Evolutionary conservation across 139 green algal genomes (phyloP), one percentile per base, ranked within the genome.

Genomic region (Tetradesmus lagerheimii): DNA sequence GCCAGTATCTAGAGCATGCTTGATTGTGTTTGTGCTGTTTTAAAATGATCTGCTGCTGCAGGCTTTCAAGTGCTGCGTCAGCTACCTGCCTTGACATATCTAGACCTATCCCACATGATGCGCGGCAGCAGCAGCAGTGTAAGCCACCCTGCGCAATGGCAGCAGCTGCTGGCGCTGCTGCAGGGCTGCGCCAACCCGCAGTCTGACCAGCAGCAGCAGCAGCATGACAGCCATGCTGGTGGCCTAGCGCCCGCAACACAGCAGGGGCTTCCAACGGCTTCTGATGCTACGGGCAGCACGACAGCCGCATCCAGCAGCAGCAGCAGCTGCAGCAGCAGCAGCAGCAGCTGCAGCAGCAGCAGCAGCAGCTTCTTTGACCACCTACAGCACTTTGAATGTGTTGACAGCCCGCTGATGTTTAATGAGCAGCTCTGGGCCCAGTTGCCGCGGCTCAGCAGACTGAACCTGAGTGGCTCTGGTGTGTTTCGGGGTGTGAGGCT

Each of bases 181-280:
- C 27, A 87, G 53, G 57, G 43, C 6, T 78, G 0, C 11, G 45
- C 18, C 27, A 31, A 4, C 1, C 1, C 35, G 2, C 75, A 81
- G 75, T 37, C 41, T 62, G 11, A 64, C 23, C 64, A 89, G 83
- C 38, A 85, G 47, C 50, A 53, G 31, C 50, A 87, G 50, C 82
- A 77, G 50, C 34, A 66, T 50, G 6, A 64, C 15, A 41, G 31
- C 57, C 27, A 79, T 39, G 31, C 71, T n/a, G 34, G 35, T n/a
- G 6, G 20, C n/a, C 35, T 35, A 83, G 76, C 76, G 16, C 20
- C 34, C 16, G 4, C 76, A 83, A 35, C 38, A 83, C 76, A 83
- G 76, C 38, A 41, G 34, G 37, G 64, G 77, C 29, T 39, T 18
- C 9, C 4, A 27, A 16, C 16, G n/a, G 20, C 35, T 15, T 23